Evolutionary conservation across 2,329 filamentous ascomycete species (phyloP).

Genomic region (Hypoxylon rubiginosum): DNA sequence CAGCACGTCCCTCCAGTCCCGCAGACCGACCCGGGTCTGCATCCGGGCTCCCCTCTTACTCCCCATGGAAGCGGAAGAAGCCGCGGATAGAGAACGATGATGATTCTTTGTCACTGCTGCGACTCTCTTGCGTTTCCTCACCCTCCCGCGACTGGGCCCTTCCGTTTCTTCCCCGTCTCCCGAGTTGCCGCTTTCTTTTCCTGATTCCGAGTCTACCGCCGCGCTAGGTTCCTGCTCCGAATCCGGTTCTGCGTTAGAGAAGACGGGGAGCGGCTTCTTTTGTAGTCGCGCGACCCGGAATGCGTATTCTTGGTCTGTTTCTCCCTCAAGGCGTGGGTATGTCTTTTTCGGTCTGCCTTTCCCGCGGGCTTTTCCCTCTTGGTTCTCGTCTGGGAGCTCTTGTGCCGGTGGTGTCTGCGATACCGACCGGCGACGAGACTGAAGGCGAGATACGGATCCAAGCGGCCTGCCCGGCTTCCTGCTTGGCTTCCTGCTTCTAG

Average conservation of each 20-base stretch:
- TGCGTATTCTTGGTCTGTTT: slow-evolving; percentile 62
- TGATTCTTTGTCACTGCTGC: not conserved
- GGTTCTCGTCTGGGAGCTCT: not conserved
- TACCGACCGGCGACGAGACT: slow-evolving; percentile 18
- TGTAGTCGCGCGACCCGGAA: slow-evolving; percentile 61
- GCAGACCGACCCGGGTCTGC: slow-evolving; percentile 57
- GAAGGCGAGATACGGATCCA: slow-evolving; percentile 24
- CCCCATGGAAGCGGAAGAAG: slow-evolving; percentile 19
- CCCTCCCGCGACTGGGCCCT: slow-evolving; percentile 7
- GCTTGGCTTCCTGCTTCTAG: too few relatives aligned
- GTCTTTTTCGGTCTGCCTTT: slow-evolving; percentile 59
- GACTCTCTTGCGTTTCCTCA: slow-evolving; percentile 7
- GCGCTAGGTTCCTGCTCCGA: slow-evolving; percentile 25
- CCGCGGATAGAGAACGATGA: slow-evolving; percentile 13
- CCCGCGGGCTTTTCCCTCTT: not conserved
- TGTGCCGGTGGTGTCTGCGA: slow-evolving; percentile 5
- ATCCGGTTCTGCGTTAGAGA: slow-evolving; percentile 36
- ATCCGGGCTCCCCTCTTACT: not conserved
- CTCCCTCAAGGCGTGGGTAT: slow-evolving; percentile 57
- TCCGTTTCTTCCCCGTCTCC: slow-evolving; percentile 45
- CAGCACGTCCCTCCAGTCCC: slow-evolving; percentile 89
- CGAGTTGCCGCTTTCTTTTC: slow-evolving; percentile 37
- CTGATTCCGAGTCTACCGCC: slow-evolving; percentile 37
- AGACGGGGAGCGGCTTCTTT: slow-evolving; percentile 53
- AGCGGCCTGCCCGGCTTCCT: slow-evolving; percentile 37